Conservation (phyloP, 1,284 basidiomycete genomes). For the Microbotryomycetes sp. region DNA sequence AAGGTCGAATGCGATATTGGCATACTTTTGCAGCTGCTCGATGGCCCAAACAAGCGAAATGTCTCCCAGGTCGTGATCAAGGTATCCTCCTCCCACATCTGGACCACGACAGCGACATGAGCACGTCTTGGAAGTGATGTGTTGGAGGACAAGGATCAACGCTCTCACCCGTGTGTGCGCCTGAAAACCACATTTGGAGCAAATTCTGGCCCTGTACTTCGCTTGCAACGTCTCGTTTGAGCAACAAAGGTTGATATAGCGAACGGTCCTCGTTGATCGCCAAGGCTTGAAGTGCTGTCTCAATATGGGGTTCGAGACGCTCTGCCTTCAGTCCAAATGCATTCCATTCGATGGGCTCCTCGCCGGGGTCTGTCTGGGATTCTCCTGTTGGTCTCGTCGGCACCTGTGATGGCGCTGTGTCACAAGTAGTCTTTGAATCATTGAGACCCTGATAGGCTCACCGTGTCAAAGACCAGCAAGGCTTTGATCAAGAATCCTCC, state of each 20-base stretch:
- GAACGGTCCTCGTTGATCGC: conserved; percentile 6
- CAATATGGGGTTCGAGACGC: conserved; percentile 6
- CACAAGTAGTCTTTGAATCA: too few relatives aligned
- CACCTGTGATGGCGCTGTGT: too few relatives aligned
- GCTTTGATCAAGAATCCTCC: neutral
- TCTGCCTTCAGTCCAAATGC: conserved; percentile 4
- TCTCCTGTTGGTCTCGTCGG: too few relatives aligned
- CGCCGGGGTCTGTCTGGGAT: too few relatives aligned
- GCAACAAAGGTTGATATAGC: neutral
- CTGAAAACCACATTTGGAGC: conserved; percentile 40
- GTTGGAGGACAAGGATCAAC: neutral
- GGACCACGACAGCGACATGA: too few relatives aligned
- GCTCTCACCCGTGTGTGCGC: conserved; percentile 34
- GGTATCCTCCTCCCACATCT: conserved; percentile 37
- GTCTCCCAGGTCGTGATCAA: conserved; percentile 38
- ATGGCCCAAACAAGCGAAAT: conserved; percentile 40
- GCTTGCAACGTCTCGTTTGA: neutral
- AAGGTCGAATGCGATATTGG: conserved; percentile 2
- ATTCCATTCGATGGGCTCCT: neutral
- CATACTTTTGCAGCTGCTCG: conserved; percentile 2
- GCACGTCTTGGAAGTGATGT: too few relatives aligned
- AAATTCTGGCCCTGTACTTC: conserved; percentile 30
- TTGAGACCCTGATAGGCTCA: neutral
- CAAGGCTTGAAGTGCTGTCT: conserved; percentile 1
- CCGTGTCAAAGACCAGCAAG: neutral